phyloP scores from a whole-genome alignment of 352 stramenopile species.

The Pythium sp. region DNA sequence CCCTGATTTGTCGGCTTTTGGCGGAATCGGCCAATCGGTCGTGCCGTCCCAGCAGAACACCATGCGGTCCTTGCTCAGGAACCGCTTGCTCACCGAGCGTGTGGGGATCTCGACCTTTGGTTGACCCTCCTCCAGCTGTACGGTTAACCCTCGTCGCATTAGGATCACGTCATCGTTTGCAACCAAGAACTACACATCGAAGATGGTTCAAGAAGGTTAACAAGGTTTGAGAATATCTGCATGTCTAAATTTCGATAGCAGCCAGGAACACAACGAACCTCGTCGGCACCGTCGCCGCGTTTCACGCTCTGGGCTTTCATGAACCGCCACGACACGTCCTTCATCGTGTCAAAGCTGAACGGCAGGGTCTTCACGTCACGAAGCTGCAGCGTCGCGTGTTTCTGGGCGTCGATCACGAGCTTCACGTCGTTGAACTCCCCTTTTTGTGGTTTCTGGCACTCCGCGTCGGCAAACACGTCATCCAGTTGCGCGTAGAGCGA shows the following conservation, averaged over 20 bases:
- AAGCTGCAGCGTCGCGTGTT: conserved; percentile 6
- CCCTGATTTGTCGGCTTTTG: background rate
- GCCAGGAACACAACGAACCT: background rate
- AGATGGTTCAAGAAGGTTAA: background rate
- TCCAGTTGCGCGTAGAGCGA: conserved; percentile 14
- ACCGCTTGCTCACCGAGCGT: conserved; percentile 9
- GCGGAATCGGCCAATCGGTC: conserved; percentile 2
- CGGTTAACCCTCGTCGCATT: conserved; percentile 2
- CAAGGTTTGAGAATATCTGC: too few species aligned
- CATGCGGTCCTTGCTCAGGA: conserved; percentile 12
- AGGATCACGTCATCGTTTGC: conserved; percentile 11
- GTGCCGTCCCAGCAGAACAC: conserved; percentile 19
- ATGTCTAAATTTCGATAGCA: too few species aligned
- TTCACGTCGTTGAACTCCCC: background rate
- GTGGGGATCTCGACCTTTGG: background rate
- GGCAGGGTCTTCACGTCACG: conserved; percentile 11
- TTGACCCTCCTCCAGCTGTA: background rate
- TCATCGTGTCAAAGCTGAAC: conserved; percentile 9
- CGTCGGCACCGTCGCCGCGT: background rate
- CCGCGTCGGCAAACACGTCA: background rate
- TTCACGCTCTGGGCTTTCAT: background rate
- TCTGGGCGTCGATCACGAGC: background rate
- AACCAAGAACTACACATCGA: background rate
- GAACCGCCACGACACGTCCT: conserved; percentile 2
- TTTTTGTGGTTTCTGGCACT: background rate